Percentiles rank a stretch among this genome's conserved stretches.
Evolutionary conservation across 257 asterid species (phyloP).

Genomic region (Cynanchum wilfordii): DNA sequence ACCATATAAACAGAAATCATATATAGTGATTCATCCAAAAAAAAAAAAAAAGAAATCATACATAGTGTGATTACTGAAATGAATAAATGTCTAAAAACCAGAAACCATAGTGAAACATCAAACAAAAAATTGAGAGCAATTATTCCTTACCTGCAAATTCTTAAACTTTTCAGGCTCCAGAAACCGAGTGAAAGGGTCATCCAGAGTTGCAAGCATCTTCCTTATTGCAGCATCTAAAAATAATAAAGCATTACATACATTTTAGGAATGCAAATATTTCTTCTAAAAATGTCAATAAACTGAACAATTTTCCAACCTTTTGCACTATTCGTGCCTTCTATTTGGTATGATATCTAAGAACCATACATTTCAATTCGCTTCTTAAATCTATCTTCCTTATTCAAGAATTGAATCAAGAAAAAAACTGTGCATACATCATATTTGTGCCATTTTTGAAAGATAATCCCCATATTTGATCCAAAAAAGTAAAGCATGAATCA

Average conservation of each 20-base stretch:
- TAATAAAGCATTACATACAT: constrained; percentile 12
- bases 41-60: not conserved
- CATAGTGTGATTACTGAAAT: constrained; percentile 18
- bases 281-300: not conserved
- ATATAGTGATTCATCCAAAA: too few relatives aligned
- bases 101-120: not conserved
- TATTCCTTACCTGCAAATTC: constrained; percentile 73
- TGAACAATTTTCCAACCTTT: not conserved
- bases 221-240: constrained; percentile 75
- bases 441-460: not conserved
- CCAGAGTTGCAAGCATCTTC: constrained; percentile 92
- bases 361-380: not conserved
- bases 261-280: not conserved
- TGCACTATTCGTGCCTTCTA: not conserved
- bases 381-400: not conserved
- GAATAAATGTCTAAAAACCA: not conserved
- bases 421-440: not conserved
- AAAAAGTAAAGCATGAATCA: not conserved
- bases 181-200: constrained; percentile 95
- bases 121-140: constrained; percentile 21
- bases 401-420: not conserved
- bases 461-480: not conserved
- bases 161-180: constrained; percentile 88
- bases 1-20: not conserved
- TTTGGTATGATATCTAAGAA: not conserved